A percentile compares a stretch with the other conserved stretches of the same genome.
phyloP scores from a whole-genome alignment of 2,329 filamentous ascomycete genomes.

The Calonectria ilicicola region DNA sequence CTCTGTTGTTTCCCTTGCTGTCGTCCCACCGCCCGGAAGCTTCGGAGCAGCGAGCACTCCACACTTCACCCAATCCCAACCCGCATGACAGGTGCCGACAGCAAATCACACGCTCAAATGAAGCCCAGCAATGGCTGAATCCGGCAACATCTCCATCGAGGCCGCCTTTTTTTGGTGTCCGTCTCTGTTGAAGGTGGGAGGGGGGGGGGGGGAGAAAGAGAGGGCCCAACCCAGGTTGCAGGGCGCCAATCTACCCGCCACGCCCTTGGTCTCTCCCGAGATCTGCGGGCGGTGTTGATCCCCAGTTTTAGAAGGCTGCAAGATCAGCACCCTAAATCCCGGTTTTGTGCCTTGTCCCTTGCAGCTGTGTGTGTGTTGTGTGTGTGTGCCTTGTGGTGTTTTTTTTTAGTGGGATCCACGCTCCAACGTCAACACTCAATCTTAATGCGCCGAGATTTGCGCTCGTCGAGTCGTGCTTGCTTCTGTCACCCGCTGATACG shows the following conservation, averaged over 20 bases:
- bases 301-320: neutral
- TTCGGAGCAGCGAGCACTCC: constrained; percentile 22
- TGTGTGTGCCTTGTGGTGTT: neutral
- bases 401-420: neutral
- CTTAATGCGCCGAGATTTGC: neutral
- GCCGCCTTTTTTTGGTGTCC: neutral
- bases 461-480: neutral
- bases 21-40: constrained; percentile 29
- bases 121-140: neutral
- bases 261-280: neutral
- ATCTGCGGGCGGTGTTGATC: neutral
- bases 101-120: neutral
- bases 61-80: neutral
- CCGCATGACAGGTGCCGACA: neutral
- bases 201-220: no score
- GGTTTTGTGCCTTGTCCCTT: constrained; percentile 9
- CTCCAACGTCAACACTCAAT: neutral
- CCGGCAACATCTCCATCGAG: neutral
- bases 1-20: neutral
- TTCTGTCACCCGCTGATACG: neutral
- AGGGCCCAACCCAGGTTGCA: no score
- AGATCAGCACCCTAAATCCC: constrained; percentile 11
- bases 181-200: neutral
- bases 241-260: neutral
- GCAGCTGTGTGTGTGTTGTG: neutral